phyloP scores from a whole-genome alignment of 2,329 filamentous ascomycete species.

The Neofusicoccum cordaticola region DNA sequence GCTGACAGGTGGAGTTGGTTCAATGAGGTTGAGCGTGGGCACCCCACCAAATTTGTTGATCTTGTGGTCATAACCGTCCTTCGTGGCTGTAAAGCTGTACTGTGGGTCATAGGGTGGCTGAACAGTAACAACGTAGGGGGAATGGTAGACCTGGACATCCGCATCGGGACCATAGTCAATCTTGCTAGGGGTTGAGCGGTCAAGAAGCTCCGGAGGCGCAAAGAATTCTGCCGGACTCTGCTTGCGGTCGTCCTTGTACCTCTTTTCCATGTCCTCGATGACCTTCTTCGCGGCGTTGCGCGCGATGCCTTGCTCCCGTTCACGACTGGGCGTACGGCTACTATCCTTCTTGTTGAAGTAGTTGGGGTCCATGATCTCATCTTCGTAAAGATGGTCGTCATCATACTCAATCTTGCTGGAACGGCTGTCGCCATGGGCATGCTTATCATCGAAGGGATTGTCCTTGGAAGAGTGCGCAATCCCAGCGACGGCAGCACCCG shows the following conservation, averaged over 20 bases:
- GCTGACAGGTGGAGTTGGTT: conserved; percentile 57
- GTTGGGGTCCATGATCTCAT: conserved; percentile 46
- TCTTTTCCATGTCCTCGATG: conserved; percentile 42
- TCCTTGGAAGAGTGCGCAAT: conserved; percentile 31
- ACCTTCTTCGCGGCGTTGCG: conserved; percentile 38
- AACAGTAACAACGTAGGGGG: conserved; percentile 31
- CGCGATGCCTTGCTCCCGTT: conserved; percentile 24
- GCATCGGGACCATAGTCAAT: conserved; percentile 35
- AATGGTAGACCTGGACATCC: conserved; percentile 45
- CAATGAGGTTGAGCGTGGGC: conserved; percentile 55
- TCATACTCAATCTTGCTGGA: conserved; percentile 11
- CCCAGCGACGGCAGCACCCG: conserved; percentile 23
- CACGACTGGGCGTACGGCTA: conserved; percentile 8
- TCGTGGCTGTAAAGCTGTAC: conserved; percentile 39
- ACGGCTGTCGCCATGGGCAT: background rate
- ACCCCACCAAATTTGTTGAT: conserved; percentile 43
- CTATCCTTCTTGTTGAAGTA: conserved; percentile 42
- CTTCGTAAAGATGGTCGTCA: conserved; percentile 34
- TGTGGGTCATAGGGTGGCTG: conserved; percentile 35
- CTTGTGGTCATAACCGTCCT: conserved; percentile 35
- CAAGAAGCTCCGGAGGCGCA: conserved; percentile 42
- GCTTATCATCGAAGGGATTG: background rate
- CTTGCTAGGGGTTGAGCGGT: conserved; percentile 27
- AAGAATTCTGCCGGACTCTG: conserved; percentile 45
- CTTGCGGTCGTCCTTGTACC: conserved; percentile 39